Percentiles rank a stretch among this genome's conserved stretches.
phyloP scores from a whole-genome alignment of 2,329 filamentous ascomycete genomes.

The Microsporum audouinii region DNA sequence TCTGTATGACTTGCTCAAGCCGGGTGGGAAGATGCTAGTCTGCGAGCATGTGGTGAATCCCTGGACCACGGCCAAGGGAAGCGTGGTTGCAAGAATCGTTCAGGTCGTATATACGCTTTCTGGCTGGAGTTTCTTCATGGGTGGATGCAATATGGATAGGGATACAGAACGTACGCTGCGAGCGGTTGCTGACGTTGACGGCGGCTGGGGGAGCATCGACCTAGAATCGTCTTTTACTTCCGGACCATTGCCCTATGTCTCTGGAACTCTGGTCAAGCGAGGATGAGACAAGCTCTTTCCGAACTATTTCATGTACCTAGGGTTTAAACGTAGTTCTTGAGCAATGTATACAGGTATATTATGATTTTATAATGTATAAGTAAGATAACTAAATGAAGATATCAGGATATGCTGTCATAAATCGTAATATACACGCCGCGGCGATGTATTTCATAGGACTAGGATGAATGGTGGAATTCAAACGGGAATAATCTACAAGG shows the following conservation, averaged over 20 bases:
- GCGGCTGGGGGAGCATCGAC: constrained; percentile 40
- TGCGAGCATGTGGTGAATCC: constrained; percentile 47
- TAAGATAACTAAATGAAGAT: background rate
- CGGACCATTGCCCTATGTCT: constrained; percentile 31
- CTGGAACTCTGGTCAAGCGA: constrained; percentile 33
- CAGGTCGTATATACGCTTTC: constrained; percentile 37
- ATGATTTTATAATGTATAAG: background rate
- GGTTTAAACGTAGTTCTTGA: background rate
- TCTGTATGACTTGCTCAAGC: constrained; percentile 42
- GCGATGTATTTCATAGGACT: background rate
- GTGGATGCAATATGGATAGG: constrained; percentile 41
- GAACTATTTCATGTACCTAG: background rate
- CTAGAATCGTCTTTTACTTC: constrained; percentile 32
- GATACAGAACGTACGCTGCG: constrained; percentile 37
- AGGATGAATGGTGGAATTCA: too few species aligned
- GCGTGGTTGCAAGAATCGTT: constrained; percentile 32
- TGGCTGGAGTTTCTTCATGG: constrained; percentile 44
- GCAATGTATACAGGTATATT: background rate
- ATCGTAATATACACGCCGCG: background rate
- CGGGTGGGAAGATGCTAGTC: constrained; percentile 44
- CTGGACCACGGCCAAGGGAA: constrained; percentile 38
- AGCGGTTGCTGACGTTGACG: constrained; percentile 32
- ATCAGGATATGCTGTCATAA: background rate
- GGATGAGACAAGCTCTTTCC: background rate
- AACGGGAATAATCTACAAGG: background rate